Conservation (phyloP, 306 rosid species). For the Lathyrus sativus region DNA sequence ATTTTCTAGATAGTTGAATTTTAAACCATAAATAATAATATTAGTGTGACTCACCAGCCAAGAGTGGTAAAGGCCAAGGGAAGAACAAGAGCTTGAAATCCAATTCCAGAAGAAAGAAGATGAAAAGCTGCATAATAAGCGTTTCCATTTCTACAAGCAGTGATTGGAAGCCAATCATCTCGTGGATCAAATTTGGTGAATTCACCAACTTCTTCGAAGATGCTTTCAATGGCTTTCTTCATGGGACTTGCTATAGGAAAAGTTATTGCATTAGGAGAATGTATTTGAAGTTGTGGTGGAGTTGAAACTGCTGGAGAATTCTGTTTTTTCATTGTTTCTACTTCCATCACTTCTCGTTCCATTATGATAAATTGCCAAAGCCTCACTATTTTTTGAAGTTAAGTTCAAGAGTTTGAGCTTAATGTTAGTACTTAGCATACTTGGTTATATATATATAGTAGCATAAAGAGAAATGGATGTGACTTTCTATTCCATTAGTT, state of each 20-base stretch:
- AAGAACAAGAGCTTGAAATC: conserved; percentile 71
- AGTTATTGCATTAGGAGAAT: conserved; percentile 35
- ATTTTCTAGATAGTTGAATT: too few species aligned
- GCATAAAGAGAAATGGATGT: background rate
- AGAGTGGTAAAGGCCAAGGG: conserved; percentile 66
- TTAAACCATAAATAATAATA: too few species aligned
- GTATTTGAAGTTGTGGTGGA: conserved; percentile 14
- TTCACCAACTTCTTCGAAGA: conserved; percentile 66
- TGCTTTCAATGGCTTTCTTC: conserved; percentile 60
- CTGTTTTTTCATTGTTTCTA: conserved; percentile 36
- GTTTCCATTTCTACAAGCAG: conserved; percentile 66
- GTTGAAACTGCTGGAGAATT: conserved; percentile 7
- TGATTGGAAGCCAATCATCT: conserved; percentile 88
- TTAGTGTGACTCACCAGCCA: conserved; percentile 50
- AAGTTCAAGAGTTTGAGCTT: background rate
- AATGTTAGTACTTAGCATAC: background rate
- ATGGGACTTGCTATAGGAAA: conserved; percentile 56
- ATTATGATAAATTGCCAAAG: conserved; percentile 7
- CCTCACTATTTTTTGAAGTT: background rate
- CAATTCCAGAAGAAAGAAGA: conserved; percentile 62
- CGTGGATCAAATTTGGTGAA: conserved; percentile 64
- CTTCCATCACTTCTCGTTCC: conserved; percentile 38
- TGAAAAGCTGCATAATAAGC: conserved; percentile 75
- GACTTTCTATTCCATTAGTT: conserved; percentile 9
- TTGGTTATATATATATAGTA: background rate